Evolutionary conservation across 2,329 filamentous ascomycete species (phyloP).

Genomic region (Beauveria varroae): DNA sequence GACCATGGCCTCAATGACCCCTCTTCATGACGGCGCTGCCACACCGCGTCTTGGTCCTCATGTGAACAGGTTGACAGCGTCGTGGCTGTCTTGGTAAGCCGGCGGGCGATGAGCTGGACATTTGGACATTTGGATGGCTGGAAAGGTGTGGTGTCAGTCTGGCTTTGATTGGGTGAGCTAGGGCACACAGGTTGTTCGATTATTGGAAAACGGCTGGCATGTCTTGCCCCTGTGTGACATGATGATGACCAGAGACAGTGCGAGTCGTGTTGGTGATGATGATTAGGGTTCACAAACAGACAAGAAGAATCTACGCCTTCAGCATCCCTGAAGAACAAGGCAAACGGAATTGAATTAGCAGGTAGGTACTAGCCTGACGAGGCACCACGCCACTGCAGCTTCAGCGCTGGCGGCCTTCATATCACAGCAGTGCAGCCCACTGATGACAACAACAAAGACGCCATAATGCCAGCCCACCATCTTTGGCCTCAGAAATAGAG

Average conservation of each 20-base stretch:
- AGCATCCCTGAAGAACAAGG: background rate
- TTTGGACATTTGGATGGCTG: background rate
- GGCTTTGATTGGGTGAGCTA: background rate
- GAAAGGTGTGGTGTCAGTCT: background rate
- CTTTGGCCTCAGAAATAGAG: background rate
- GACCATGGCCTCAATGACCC: background rate
- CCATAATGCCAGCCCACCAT: background rate
- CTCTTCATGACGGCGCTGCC: background rate
- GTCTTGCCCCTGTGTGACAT: background rate
- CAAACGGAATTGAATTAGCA: background rate
- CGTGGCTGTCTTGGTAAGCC: conserved; percentile 4
- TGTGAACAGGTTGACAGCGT: conserved; percentile 7
- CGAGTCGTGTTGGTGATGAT: background rate
- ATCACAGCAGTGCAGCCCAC: too few species aligned
- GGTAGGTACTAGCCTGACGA: too few species aligned
- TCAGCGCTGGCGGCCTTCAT: background rate
- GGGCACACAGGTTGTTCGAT: background rate
- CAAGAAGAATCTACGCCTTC: background rate
- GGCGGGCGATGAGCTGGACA: background rate
- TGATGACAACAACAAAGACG: background rate
- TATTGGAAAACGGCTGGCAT: background rate
- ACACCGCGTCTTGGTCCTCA: conserved; percentile 7
- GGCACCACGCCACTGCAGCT: background rate
- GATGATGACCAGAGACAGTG: background rate
- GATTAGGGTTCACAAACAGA: too few species aligned